Evolutionary conservation across 768 basidiomycete genomes (phyloP), one percentile per base, ranked within the genome.

Genomic region (Scleroderma bovista): DNA sequence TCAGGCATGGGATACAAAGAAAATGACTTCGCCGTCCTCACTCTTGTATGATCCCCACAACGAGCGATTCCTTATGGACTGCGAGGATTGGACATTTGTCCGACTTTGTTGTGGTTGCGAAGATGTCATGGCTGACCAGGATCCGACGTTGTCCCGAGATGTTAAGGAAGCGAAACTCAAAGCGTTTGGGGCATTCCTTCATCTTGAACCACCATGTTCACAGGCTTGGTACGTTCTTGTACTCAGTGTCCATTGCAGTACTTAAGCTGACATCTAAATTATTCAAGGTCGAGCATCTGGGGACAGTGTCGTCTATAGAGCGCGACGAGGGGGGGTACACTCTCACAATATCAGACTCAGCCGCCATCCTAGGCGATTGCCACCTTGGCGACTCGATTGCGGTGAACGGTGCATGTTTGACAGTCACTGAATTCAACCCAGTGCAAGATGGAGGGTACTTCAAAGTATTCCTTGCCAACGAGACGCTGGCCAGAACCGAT

Each of bases 381-480:
- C 80, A 86, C 55, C 75, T 93, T 46, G 96, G 96, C 2, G 96
- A 98, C 73, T 94, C 92, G 22, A 98, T 95, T 48, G 87, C 88
- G 37, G 86, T 93, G 55, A 88, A 90, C 53, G 88, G 91, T 16
- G 78, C 78, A 31, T 98, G 96, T 64, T 65, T 99, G 63, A 98
- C 96, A 0, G 95, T 95, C 39, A 93, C 86, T 2, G 82, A 81
- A 59, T 97, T 95, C 60, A 76, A 87, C 60, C 67, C 74, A 53
- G 69, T 68, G 29, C 71, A 75, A 37, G 58, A 76, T 2, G 84
- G 81, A 1, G 90, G 90, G 6, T 87, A 81, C 78, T 98, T 99
- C 75, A 88, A 81, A 61, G 91, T 97, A 42, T 95, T 93, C 78
- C 72, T 99, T 43, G 94, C 95, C 40, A 94, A 95, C 58, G 96